Base-by-base conservation (phyloP, 148 eudicot genomes). In the Rhododendron williamsianum region DNA sequence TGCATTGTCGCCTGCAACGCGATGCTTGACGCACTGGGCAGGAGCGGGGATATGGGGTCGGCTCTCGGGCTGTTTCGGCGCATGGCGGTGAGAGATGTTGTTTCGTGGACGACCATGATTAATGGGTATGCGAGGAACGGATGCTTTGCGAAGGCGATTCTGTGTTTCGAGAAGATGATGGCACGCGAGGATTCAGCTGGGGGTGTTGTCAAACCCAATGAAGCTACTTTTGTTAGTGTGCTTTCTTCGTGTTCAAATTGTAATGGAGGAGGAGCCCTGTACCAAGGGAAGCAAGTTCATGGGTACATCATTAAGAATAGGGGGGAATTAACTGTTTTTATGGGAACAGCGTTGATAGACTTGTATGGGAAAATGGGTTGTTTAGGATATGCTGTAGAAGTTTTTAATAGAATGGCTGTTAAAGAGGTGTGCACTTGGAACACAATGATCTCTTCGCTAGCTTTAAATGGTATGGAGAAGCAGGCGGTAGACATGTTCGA, bases 41-140 rank as follows among this genome's bases (percentile, higher is more conserved):
- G 85, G 78, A 84, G 84, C 88, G 91, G 94, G 84, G 88, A 91
- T 19, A 88, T 94, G 88, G 91, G 76, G 25, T 86, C 86, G 2
- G 91, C 90, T 67, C 16, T 90, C 63, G 74, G 72, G n/a, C n/a
- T 89, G n/a, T 93, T 93, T 88, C 86, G 85, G 13, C 19, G 51
- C 49, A 94, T 93, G 92, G 76, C 77, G 9, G 49, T 54, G 69
- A 90, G 87, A 41, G 92, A 94, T 87, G 92, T 93, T 76, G 90
- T 86, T 87, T 89, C 93, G 1, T 93, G 97, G 97, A 94, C 95
- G 21, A 92, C 92, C 88, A 51, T 91, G 82, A 88, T 92, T 76
- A 89, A 88, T 87, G 94, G 94, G 83, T 91, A 86, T 74, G 89
- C 86, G 18, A 86, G 67, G 25, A 91, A 85, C 25, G 91, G 91